These are phyloP conservation scores for Bothriochloa decipiens DNA, from an alignment of 176 grass and related monocot species.

Conservation along the genomic window DNA sequence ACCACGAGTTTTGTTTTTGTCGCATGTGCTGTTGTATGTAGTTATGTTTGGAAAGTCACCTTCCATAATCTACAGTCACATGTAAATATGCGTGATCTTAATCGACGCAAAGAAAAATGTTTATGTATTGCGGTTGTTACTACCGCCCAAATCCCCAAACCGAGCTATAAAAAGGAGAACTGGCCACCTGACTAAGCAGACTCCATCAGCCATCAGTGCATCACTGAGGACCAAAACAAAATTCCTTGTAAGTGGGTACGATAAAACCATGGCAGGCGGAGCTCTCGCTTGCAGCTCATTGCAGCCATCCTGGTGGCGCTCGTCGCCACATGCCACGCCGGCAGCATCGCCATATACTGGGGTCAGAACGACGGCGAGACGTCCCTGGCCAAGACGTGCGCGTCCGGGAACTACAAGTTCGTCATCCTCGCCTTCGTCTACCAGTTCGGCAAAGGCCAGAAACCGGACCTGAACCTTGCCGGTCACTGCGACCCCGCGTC, in stretches of 20 bases:
- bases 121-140: background rate
- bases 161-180: conserved; percentile 32
- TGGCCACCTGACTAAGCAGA: background rate
- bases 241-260: background rate
- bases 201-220: background rate
- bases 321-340: conserved; percentile 16
- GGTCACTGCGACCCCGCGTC: background rate
- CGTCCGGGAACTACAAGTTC: background rate
- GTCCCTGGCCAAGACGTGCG: background rate
- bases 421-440: conserved; percentile 7
- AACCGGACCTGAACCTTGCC: background rate
- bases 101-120: background rate
- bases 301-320: background rate
- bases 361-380: background rate
- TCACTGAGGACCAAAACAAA: background rate
- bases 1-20: background rate
- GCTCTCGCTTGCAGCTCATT: conserved; percentile 16
- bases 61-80: background rate
- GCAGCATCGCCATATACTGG: conserved; percentile 6
- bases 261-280: conserved; percentile 32
- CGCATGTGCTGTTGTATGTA: background rate
- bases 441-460: background rate
- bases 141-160: background rate
- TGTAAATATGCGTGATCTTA: background rate
- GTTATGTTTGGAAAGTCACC: background rate